Conservation (phyloP, 2,329 filamentous ascomycete genomes). For the Ramichloridium luteum region DNA sequence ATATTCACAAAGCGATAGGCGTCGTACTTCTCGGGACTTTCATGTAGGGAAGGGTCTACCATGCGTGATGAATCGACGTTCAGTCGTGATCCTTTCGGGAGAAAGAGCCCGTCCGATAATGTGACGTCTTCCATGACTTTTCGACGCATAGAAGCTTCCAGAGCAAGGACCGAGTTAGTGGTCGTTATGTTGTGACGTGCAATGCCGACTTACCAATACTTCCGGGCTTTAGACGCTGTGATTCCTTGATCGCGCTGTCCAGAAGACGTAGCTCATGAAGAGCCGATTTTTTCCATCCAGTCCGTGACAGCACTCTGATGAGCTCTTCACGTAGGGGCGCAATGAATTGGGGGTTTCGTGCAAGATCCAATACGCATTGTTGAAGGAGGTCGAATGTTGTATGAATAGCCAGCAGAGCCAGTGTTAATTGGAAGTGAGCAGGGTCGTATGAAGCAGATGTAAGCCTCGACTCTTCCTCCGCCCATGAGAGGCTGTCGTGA, state of each 20-base stretch:
- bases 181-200: slow-evolving; percentile 7
- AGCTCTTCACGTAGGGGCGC: no score
- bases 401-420: no score
- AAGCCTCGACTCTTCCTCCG: no score
- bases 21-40: slow-evolving; percentile 1
- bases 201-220: no score
- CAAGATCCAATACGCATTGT: no score
- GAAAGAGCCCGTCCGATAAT: not conserved
- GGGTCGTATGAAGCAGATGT: no score
- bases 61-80: slow-evolving; percentile 5
- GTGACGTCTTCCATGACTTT: slow-evolving; percentile 7
- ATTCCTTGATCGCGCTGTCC: slow-evolving; percentile 10
- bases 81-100: slow-evolving; percentile 3
- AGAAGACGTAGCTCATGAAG: slow-evolving; percentile 8
- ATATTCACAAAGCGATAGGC: slow-evolving; percentile 9
- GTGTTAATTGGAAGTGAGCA: no score
- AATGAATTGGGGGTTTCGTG: no score
- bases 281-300: slow-evolving; percentile 6
- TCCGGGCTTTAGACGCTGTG: slow-evolving; percentile 9
- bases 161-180: slow-evolving; percentile 6
- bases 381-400: no score
- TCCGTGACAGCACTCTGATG: no score
- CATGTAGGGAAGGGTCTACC: not conserved
- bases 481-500: no score
- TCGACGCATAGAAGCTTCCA: slow-evolving; percentile 5